These are phyloP conservation scores for Diaporthe citrichinensis DNA, from an alignment of 2,329 filamentous ascomycete genomes.

Conservation along the genomic window DNA sequence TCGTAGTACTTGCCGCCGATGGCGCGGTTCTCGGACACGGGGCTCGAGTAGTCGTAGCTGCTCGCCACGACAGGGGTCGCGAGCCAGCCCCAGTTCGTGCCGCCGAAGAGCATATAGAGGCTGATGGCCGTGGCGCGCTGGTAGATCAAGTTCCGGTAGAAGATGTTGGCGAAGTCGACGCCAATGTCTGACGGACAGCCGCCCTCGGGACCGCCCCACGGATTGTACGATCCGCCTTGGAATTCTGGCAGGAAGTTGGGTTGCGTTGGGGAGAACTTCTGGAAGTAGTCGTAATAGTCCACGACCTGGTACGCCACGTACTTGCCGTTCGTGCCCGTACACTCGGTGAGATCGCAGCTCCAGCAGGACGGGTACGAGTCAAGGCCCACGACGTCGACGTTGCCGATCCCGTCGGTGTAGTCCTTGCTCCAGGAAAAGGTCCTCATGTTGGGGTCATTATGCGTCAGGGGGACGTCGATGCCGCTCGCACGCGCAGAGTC, in stretches of 20 bases:
- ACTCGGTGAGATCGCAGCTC: conserved; percentile 74
- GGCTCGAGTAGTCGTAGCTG: conserved; percentile 75
- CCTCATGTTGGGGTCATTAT: conserved; percentile 73
- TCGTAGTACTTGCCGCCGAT: conserved; percentile 74
- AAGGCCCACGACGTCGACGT: conserved; percentile 67
- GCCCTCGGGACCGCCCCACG: conserved; percentile 72
- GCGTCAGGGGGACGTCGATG: conserved; percentile 70
- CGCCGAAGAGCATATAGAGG: conserved; percentile 76
- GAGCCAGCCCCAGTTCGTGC: conserved; percentile 74
- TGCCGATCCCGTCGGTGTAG: conserved; percentile 68
- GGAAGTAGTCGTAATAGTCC: conserved; percentile 48
- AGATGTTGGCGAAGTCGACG: conserved; percentile 73
- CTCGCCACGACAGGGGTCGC: conserved; percentile 70
- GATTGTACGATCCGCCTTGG: conserved; percentile 72
- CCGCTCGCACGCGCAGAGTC: conserved; percentile 67
- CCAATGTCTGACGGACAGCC: conserved; percentile 68
- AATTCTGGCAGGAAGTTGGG: conserved; percentile 72
- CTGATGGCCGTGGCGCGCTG: conserved; percentile 72
- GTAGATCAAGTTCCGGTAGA: conserved; percentile 73
- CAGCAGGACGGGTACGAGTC: conserved; percentile 72
- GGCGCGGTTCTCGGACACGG: conserved; percentile 70
- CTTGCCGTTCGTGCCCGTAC: conserved; percentile 71
- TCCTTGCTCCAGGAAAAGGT: conserved; percentile 72
- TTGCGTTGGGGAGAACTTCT: conserved; percentile 55
- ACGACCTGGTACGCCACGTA: conserved; percentile 64